Evolutionary conservation across 2,329 filamentous ascomycete species (phyloP), one percentile per base, ranked within the genome.

Genomic region (Colletotrichum liriopes): DNA sequence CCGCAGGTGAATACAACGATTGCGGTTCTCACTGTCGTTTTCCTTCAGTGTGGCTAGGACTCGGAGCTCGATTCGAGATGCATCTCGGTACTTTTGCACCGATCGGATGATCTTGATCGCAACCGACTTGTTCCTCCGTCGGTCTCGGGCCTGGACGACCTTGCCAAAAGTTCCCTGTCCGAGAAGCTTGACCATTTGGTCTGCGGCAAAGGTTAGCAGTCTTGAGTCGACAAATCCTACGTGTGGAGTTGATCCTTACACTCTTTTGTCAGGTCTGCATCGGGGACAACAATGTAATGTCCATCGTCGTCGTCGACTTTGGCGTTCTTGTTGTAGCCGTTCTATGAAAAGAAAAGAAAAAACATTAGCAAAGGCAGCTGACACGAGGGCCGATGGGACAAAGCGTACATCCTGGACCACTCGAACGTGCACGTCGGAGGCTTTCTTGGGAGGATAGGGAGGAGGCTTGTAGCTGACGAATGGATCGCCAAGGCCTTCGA

Each of bases 131-230:
- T 92, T 92, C 74, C 91, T 92, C 77, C 90, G 89, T 73, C 90
- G 90, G 80, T 99, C 96, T 77, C 90, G 92, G 64, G 96, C 96
- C 82, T 98, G 93, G 23, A 99, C 96, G 20, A 99, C 96, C 82
- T 99, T 99, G 79, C 96, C 96, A 80, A 99, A 99, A 0, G 96
- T 99, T 74, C 96, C 96, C 84, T 99, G 96, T 29, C 96, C 96
- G 16, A 99, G 92, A 37, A 98, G 88, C 77, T 94, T 95, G 73
- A 93, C 87, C 77, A 99, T 96, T 84, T 93, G 91, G 82, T 98
- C 95, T 98, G 76, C 35, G 16, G 23, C 43, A 52, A 45, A 55
- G 39, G 74, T 85, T 49, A 81, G 77, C 69, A 72, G 41, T 29
- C 29, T 32, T 32, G 41, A 12, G 4, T 37, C 41, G 3, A 23